Evolutionary conservation across 805 yeast genomes (phyloP).

Genomic region (Candida orba): DNA sequence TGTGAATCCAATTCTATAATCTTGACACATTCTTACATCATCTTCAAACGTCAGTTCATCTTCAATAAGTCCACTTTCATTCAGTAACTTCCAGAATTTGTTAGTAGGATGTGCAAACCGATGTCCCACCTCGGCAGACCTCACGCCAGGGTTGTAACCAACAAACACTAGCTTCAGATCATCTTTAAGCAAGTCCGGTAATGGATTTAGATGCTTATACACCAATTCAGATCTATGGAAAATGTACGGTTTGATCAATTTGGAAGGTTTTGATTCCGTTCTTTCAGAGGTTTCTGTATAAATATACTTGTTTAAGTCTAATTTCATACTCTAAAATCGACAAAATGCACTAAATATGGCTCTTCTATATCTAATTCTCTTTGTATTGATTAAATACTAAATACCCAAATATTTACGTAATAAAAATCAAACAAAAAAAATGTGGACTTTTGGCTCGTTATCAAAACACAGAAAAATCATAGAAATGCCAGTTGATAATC

Average conservation of each 20-base stretch:
- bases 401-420: too few relatives aligned
- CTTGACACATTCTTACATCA: conserved; percentile 33
- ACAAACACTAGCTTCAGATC: conserved; percentile 43
- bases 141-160: conserved; percentile 68
- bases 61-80: conserved; percentile 40
- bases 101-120: conserved; percentile 69
- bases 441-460: not conserved
- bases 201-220: conserved; percentile 6
- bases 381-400: too few relatives aligned
- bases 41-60: conserved; percentile 11
- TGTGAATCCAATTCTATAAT: conserved; percentile 56
- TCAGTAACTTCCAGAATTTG: conserved; percentile 58
- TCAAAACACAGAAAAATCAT: too few relatives aligned
- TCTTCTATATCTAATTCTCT: too few relatives aligned
- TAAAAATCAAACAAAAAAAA: too few relatives aligned
- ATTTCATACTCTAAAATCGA: not conserved
- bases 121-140: conserved; percentile 55
- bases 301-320: not conserved
- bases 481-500: too few relatives aligned
- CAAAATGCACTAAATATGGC: too few relatives aligned
- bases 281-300: not conserved
- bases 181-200: conserved; percentile 17
- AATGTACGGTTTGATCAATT: not conserved
- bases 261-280: not conserved
- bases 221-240: not conserved